Percentiles rank a stretch among this genome's conserved stretches.
Conservation (phyloP, 305 asterid genomes). For the Solanum hybrid region DNA sequence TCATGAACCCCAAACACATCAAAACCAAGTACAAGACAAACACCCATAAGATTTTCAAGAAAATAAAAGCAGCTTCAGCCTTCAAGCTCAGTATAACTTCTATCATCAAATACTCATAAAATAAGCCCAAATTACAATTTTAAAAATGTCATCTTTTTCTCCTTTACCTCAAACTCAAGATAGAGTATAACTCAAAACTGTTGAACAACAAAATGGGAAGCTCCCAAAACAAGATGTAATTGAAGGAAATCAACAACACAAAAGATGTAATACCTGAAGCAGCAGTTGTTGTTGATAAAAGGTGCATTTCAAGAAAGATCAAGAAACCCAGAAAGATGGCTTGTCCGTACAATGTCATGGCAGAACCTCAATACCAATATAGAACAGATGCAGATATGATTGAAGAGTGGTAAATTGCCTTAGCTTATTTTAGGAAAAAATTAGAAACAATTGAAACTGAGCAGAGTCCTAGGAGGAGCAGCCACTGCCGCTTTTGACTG, state of each 20-base stretch:
- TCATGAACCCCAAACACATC: background rate
- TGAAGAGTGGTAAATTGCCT: background rate
- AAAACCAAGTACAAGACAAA: background rate
- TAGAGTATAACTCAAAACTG: background rate
- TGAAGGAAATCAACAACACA: background rate
- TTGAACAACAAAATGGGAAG: background rate
- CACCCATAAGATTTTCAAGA: background rate
- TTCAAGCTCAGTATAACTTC: background rate
- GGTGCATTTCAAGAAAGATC: conserved; percentile 26
- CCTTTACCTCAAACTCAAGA: background rate
- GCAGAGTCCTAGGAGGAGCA: background rate
- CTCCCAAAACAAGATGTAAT: background rate
- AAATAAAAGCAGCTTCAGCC: background rate
- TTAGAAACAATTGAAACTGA: background rate
- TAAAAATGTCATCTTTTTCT: background rate
- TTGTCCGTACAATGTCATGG: conserved; percentile 39
- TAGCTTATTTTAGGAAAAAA: background rate
- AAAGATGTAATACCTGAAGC: conserved; percentile 34
- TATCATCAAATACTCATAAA: background rate
- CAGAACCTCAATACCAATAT: background rate
- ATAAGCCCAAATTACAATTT: background rate
- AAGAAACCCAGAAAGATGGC: conserved; percentile 28
- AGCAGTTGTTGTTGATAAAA: conserved; percentile 22
- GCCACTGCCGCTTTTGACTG: background rate
- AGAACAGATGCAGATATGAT: background rate